These are phyloP conservation scores for Phytophthora sp. DNA, from an alignment of 352 stramenopile species.

Conservation along the genomic window DNA sequence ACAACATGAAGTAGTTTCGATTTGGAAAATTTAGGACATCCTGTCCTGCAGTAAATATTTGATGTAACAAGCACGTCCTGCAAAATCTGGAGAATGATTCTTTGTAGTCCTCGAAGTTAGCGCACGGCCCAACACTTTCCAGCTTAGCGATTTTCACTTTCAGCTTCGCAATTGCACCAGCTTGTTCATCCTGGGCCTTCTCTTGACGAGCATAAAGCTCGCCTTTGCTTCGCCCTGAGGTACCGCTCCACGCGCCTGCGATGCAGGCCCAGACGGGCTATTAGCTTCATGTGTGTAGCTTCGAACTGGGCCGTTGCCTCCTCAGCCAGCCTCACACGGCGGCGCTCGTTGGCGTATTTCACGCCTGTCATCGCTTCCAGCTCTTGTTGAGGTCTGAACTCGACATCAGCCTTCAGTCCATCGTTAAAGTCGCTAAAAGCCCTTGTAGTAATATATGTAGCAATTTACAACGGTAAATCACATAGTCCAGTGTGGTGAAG, in stretches of 20 bases:
- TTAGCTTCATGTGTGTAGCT: no score
- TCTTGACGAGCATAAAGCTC: background rate
- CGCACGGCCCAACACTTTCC: background rate
- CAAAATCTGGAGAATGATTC: background rate
- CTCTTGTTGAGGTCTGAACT: no score
- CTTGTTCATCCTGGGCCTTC: background rate
- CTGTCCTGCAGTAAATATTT: background rate
- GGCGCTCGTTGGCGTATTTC: no score
- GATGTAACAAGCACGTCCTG: background rate
- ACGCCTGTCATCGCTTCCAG: no score
- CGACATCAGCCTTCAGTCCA: no score
- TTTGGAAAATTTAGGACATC: background rate
- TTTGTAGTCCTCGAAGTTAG: conserved; percentile 1
- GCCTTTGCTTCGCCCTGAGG: background rate
- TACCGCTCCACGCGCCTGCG: background rate
- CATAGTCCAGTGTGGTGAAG: no score
- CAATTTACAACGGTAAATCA: no score
- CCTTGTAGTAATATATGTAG: no score
- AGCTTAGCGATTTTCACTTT: background rate
- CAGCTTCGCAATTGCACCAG: background rate
- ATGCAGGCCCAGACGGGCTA: background rate
- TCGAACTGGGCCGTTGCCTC: no score
- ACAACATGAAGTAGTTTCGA: background rate
- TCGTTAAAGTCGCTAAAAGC: no score
- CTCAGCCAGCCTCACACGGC: no score